Base-by-base conservation (phyloP, 345 rosid genomes). In the Anastatica hierochuntica region DNA sequence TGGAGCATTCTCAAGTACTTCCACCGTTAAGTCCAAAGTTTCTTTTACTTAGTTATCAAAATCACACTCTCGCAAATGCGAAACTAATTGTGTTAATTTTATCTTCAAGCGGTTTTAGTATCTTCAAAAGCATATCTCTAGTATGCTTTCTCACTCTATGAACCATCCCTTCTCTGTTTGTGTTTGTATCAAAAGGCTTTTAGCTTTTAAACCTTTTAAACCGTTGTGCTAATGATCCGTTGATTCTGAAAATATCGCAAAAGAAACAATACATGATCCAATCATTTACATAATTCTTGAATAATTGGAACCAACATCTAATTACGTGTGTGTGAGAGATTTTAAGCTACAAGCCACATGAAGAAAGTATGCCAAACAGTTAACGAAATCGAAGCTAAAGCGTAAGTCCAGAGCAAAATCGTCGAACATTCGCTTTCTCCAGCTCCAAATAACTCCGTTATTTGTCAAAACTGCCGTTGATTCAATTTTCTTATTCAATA, bases 391-490 rank as follows among this genome's bases (percentile, higher is more conserved):
- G 92, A 76, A 24, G 84, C 87, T 46, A 78, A 61, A 11, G 74
- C 58, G 42, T 83, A 83, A 48, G 87, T 68, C 87, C 85, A 80
- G 1, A 83, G 59, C 82, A 83, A 41, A 40, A 83, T 78, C 18
- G 80, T 83, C 7, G 88, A 83, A 44, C 88, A 83, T 66, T 83
- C 83, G 13, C 76, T 75, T 43, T 80, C 79, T 0, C 88, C 92
- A 12, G 79, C 66, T 66, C 76, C 82, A 17, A 81, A 81, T 20
- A 76, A 43, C 37, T 78, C 85, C 35, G 88, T 81, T 15, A 84
- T 84, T 20, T n/a, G n/a, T n/a, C n/a, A n/a, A n/a, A n/a, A n/a
- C n/a, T n/a, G n/a, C n/a, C n/a, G n/a, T n/a, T n/a, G n/a, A n/a
- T n/a, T n/a, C n/a, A n/a, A n/a, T n/a, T n/a, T n/a, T n/a, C n/a